These are phyloP conservation scores for Eucalyptus cloeziana DNA, from an alignment of 345 rosid species.

Conservation along the genomic window DNA sequence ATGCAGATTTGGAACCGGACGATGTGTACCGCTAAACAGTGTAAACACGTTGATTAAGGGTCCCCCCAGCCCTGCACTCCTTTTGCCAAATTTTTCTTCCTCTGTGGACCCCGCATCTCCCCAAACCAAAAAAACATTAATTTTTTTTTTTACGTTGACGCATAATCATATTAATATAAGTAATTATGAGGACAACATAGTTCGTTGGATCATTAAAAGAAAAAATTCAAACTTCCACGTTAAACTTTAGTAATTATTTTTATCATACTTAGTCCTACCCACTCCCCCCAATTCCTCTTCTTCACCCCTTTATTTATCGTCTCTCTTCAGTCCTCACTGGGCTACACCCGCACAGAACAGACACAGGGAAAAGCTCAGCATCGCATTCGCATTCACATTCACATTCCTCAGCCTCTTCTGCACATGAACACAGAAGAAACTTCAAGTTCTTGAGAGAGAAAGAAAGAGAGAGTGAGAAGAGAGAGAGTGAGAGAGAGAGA, in stretches of 20 bases:
- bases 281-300: not conserved
- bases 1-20: not conserved
- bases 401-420: not conserved
- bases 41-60: not conserved
- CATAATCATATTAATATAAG: not conserved
- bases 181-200: not conserved
- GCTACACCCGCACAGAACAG: not conserved
- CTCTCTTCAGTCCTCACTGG: not conserved
- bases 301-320: not conserved
- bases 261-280: not conserved
- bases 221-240: not conserved
- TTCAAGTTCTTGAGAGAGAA: not conserved
- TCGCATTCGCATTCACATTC: not conserved
- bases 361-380: not conserved
- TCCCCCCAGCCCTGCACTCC: not conserved
- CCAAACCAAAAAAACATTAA: not conserved
- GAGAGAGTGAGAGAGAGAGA: not conserved
- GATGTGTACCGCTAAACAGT: not conserved
- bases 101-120: not conserved
- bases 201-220: not conserved
- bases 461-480: too few relatives aligned
- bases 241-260: not conserved
- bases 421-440: not conserved
- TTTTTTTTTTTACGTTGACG: not conserved
- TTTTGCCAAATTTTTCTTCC: not conserved